phyloP scores from a whole-genome alignment of 805 yeast genomes.

The Spathaspora hagerdaliae region DNA sequence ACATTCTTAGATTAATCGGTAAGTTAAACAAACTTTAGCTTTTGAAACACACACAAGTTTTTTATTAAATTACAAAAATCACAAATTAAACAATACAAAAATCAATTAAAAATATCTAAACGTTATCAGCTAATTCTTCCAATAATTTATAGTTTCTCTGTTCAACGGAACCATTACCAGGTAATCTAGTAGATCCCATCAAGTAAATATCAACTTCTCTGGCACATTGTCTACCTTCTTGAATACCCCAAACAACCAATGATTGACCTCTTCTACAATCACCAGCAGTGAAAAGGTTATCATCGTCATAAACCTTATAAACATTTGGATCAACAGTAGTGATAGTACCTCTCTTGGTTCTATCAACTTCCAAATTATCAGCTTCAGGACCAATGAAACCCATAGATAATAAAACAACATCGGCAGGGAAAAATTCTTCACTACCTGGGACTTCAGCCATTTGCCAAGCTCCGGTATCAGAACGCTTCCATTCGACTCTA shows the following conservation, averaged over 20 bases:
- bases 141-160: slow-evolving; percentile 75
- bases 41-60: too few species aligned
- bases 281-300: slow-evolving; percentile 90
- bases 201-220: slow-evolving; percentile 81
- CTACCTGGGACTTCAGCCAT: slow-evolving; percentile 96
- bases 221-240: slow-evolving; percentile 99
- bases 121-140: slow-evolving; percentile 70
- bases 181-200: slow-evolving; percentile 76
- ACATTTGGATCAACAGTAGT: slow-evolving; percentile 55
- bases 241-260: slow-evolving; percentile 98
- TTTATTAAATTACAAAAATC: too few species aligned
- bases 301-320: slow-evolving; percentile 61
- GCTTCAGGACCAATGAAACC: slow-evolving; percentile 97
- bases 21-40: too few species aligned
- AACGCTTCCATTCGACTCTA: slow-evolving; percentile 96
- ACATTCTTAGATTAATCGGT: too few species aligned
- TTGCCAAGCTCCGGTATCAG: slow-evolving; percentile 97
- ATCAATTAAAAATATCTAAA: slow-evolving; percentile 18
- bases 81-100: not conserved
- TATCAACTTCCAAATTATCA: slow-evolving; percentile 60
- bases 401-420: slow-evolving; percentile 89
- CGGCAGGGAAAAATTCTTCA: slow-evolving; percentile 94
- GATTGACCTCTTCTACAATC: slow-evolving; percentile 99
- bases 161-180: slow-evolving; percentile 91
- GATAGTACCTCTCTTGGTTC: slow-evolving; percentile 84